Evolutionary conservation across 805 yeast genomes (phyloP).

Genomic region (Schwanniomyces yamadae): DNA sequence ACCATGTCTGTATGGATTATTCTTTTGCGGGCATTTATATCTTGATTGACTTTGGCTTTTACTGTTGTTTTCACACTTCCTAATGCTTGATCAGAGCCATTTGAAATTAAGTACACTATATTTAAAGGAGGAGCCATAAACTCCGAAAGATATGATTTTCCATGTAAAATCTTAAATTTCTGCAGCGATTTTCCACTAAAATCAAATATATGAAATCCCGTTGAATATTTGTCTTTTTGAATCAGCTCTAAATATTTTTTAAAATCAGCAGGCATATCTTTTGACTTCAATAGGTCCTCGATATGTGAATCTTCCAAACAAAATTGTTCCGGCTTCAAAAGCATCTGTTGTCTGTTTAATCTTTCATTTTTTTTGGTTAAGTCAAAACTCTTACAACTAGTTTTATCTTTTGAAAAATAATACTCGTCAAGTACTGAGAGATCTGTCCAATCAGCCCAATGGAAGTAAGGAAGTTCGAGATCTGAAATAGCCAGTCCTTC

Average conservation of each 20-base stretch:
- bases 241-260: conserved; percentile 6
- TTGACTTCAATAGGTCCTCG: conserved; percentile 8
- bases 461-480: conserved; percentile 22
- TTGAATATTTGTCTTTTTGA: conserved; percentile 10
- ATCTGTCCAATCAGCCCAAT: conserved; percentile 35
- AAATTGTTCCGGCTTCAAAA: conserved; percentile 13
- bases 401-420: conserved; percentile 13
- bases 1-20: conserved; percentile 11
- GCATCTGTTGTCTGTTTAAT: conserved; percentile 12
- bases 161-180: conserved; percentile 27
- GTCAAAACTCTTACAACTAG: conserved; percentile 19
- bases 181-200: conserved; percentile 31
- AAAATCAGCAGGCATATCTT: conserved; percentile 3
- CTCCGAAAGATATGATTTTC: conserved; percentile 39
- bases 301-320: conserved; percentile 27
- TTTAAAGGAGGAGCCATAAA: conserved; percentile 41
- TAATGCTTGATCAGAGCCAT: not conserved
- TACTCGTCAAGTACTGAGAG: conserved; percentile 19
- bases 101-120: conserved; percentile 29
- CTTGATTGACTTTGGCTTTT: conserved; percentile 17
- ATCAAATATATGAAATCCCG: conserved; percentile 41
- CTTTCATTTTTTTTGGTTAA: conserved; percentile 10
- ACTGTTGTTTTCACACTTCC: conserved; percentile 7
- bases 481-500: conserved; percentile 4
- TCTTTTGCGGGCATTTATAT: conserved; percentile 7